Percentiles rank a stretch among this genome's conserved stretches.
Evolutionary conservation across 1,284 basidiomycete species (phyloP).

Genomic region (Microbotryum saponariae): DNA sequence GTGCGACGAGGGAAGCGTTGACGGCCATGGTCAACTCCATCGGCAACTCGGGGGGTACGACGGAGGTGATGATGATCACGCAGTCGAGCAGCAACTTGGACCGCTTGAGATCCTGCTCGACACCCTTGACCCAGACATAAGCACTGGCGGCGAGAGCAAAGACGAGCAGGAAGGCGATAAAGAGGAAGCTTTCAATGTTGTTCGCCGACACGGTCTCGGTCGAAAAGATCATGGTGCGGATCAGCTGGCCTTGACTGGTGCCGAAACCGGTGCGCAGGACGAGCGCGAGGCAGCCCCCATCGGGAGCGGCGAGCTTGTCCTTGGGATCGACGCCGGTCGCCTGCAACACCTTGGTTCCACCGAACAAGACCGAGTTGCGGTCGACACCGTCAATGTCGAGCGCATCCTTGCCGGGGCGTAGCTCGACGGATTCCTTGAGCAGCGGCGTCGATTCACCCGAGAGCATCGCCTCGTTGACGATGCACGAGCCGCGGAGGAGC

Average conservation of each 20-base stretch:
- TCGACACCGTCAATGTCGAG: slow-evolving; percentile 77
- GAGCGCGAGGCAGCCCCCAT: slow-evolving; percentile 78
- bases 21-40: slow-evolving; percentile 94
- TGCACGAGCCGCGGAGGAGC: slow-evolving; percentile 76
- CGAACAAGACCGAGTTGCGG: slow-evolving; percentile 81
- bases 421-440: slow-evolving; percentile 82
- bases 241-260: slow-evolving; percentile 88
- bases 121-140: slow-evolving; percentile 94
- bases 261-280: slow-evolving; percentile 94
- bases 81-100: slow-evolving; percentile 88
- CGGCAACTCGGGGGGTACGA: slow-evolving; percentile 88
- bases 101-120: slow-evolving; percentile 82
- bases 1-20: slow-evolving; percentile 82
- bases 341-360: slow-evolving; percentile 89
- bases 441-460: slow-evolving; percentile 93
- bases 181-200: slow-evolving; percentile 85
- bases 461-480: slow-evolving; percentile 96
- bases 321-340: slow-evolving; percentile 44
- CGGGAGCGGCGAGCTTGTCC: slow-evolving; percentile 49
- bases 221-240: slow-evolving; percentile 95
- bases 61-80: slow-evolving; percentile 86
- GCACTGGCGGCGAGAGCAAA: slow-evolving; percentile 92
- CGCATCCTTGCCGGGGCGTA: slow-evolving; percentile 64
- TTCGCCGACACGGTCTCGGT: slow-evolving; percentile 90
- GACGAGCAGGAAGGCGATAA: slow-evolving; percentile 90